These are phyloP conservation scores for Lachancea fermentati DNA, from an alignment of 805 yeast genomes.

Conservation along the genomic window DNA sequence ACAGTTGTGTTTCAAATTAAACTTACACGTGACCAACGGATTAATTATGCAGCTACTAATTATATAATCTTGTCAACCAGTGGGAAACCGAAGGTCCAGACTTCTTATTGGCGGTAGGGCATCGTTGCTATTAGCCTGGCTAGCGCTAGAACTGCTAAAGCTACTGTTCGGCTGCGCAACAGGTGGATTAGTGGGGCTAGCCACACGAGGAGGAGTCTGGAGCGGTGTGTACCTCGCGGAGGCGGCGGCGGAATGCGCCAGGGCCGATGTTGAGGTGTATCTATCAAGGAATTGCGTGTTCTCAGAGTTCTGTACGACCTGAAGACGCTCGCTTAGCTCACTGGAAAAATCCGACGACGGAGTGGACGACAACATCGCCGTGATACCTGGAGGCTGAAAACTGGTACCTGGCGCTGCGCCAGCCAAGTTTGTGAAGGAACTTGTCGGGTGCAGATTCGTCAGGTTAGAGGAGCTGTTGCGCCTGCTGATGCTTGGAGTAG, in stretches of 20 bases:
- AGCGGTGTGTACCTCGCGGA: conserved; percentile 10
- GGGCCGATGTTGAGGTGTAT: conserved; percentile 7
- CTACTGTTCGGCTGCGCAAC: not conserved
- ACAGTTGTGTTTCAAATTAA: not conserved
- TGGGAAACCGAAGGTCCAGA: conserved; percentile 29
- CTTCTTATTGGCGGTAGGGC: conserved; percentile 30
- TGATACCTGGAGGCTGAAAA: conserved; percentile 7
- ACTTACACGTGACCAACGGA: not conserved
- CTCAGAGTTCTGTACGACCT: conserved; percentile 20
- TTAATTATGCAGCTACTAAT: not conserved
- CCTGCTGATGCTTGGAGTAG: conserved; percentile 27
- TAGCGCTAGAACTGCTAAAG: not conserved
- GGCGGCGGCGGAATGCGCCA: conserved; percentile 9
- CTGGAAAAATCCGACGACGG: conserved; percentile 11
- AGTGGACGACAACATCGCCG: conserved; percentile 5
- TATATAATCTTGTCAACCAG: conserved; percentile 12
- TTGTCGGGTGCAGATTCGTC: not conserved
- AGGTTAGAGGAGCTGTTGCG: conserved; percentile 21
- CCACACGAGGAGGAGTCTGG: conserved; percentile 9
- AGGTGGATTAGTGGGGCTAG: conserved; percentile 10
- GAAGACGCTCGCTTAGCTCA: conserved; percentile 19
- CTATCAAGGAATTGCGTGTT: conserved; percentile 9
- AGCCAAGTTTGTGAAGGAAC: conserved; percentile 6
- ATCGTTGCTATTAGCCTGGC: not conserved
- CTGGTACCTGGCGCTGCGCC: not conserved